Percentiles rank a stretch among this genome's conserved stretches.
phyloP scores from a whole-genome alignment of 2,329 filamentous ascomycete species.

The Fusarium lyarnte region DNA sequence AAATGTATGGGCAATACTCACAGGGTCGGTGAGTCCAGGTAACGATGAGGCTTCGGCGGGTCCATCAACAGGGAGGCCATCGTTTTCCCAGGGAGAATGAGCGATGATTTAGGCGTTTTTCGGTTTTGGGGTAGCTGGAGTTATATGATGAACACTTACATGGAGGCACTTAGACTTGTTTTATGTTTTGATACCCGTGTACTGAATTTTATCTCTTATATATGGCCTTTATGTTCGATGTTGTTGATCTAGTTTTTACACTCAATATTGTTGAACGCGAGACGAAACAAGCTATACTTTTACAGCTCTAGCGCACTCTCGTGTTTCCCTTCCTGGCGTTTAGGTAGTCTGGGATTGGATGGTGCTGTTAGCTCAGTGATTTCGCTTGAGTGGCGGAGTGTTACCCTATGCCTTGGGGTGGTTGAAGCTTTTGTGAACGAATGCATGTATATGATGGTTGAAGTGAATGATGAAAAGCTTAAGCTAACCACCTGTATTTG shows the following conservation, averaged over 20 bases:
- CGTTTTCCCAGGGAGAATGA: neutral
- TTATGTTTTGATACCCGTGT: neutral
- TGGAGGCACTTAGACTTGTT: neutral
- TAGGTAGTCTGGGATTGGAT: constrained; percentile 12
- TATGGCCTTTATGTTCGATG: neutral
- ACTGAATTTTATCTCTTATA: neutral
- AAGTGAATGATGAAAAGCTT: no score
- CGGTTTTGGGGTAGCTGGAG: neutral
- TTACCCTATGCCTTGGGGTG: neutral
- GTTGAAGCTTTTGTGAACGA: neutral
- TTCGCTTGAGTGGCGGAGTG: neutral
- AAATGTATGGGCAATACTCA: constrained; percentile 13
- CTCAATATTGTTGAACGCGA: neutral
- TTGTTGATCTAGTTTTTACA: neutral
- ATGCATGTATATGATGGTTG: no score
- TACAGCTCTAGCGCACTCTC: neutral
- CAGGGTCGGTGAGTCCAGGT: neutral
- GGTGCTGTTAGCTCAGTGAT: neutral
- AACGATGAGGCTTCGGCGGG: neutral
- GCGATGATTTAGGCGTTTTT: neutral
- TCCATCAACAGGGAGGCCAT: neutral
- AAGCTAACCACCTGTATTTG: no score
- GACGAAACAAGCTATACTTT: constrained; percentile 2
- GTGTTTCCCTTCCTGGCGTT: constrained; percentile 10
- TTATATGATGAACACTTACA: neutral